Evolutionary conservation across 495 filamentous ascomycete species (phyloP), one percentile per base, ranked within the genome.

Genomic region (Penicillium ucsense): DNA sequence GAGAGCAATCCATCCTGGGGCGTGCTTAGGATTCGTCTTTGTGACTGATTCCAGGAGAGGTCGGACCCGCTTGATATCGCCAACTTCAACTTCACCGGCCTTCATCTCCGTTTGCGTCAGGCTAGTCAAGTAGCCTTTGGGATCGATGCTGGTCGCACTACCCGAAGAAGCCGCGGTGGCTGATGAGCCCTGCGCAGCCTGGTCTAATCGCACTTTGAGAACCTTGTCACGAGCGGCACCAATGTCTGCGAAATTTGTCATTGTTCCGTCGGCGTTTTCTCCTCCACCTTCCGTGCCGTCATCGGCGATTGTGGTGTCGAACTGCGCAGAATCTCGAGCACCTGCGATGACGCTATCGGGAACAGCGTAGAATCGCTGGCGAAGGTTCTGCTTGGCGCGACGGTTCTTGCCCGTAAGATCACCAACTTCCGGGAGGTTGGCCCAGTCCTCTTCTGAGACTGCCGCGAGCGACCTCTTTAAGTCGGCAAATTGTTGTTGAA

Each of bases 211-310:
- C 8, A 95, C 92, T 56, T 92, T 80, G 12, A 99, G 77, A 4
- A 95, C 91, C 61, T 91, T 94, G 66, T 95, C 87, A 68, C 91
- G 80, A 36, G 92, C 92, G 33, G 88, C 88, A 59, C 94, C 92
- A 51, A 99, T 96, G 59, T 95, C 84, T n/a, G 89, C 89, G 59
- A 98, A 98, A 59, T 98, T 94, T 10, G 91, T 97, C 77, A 94
- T 88, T 3, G 87, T 91, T 3, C 91, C 90, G 57, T 95, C 88
- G 6, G 84, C 80, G 39, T 57, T 65, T 30, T 70, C 81, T 39
- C 57, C 66, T 29, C 61, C 62, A 6, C 69, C 64, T 4, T 59
- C 61, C 5, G 71, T 66, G 9, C 70, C 62, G 53, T 95, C 89
- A 31, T 91, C 89, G 34, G 79, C 74, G 28, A 99, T 77, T 0